Conservation (phyloP, 2,329 filamentous ascomycete species). For the Zymoseptoria crescenta region DNA sequence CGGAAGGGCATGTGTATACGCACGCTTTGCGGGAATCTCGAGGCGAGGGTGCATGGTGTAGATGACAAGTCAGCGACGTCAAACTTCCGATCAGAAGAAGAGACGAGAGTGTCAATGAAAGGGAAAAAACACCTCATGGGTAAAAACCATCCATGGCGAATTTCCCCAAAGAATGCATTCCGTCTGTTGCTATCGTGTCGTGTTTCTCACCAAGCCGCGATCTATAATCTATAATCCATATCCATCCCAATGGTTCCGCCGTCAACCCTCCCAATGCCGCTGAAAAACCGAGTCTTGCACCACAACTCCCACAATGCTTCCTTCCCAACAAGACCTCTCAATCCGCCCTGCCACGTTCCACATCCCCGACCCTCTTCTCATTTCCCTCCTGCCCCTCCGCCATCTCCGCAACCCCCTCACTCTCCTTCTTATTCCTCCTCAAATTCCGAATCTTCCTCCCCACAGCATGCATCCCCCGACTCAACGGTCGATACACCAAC, state of each 20-base stretch:
- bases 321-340: background rate
- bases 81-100: too few species aligned
- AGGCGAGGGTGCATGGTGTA: too few species aligned
- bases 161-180: too few species aligned
- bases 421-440: constrained; percentile 14
- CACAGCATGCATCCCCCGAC: constrained; percentile 14
- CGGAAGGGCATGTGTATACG: too few species aligned
- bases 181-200: too few species aligned
- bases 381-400: constrained; percentile 6
- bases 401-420: constrained; percentile 8
- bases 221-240: constrained; percentile 7
- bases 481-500: constrained; percentile 13
- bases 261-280: constrained; percentile 3
- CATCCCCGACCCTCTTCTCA: constrained; percentile 12
- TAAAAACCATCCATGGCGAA: too few species aligned
- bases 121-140: too few species aligned
- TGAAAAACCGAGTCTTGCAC: background rate
- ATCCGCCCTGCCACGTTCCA: constrained; percentile 3
- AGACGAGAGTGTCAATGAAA: too few species aligned
- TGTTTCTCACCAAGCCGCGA: background rate
- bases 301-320: background rate
- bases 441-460: constrained; percentile 8
- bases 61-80: too few species aligned
- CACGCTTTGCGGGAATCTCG: too few species aligned
- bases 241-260: background rate